Percentiles rank a stretch among this genome's conserved stretches.
phyloP scores from a whole-genome alignment of 163 green algal genomes.

The Volvox carteri region DNA sequence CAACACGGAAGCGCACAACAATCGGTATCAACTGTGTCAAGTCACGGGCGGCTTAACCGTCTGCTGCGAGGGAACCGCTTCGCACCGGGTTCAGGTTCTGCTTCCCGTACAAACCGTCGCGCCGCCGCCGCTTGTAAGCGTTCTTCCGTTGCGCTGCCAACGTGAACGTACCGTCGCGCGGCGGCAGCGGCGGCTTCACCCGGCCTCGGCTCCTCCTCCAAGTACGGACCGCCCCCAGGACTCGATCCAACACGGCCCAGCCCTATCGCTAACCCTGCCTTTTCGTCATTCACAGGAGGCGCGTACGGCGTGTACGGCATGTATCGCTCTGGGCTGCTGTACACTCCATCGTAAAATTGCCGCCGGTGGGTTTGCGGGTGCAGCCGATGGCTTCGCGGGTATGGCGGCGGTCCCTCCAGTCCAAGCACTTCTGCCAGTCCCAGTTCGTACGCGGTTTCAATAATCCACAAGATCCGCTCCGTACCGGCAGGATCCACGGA shows the following conservation, averaged over 20 bases:
- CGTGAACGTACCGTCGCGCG: not conserved
- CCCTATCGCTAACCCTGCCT: too few relatives aligned
- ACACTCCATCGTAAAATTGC: conserved; percentile 11
- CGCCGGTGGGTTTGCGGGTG: not conserved
- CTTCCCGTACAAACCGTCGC: not conserved
- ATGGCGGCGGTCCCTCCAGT: conserved; percentile 21
- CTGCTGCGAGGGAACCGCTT: not conserved
- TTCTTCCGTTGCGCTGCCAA: not conserved
- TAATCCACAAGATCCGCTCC: conserved; percentile 45
- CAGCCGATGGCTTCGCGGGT: conserved; percentile 10
- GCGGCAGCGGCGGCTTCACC: not conserved
- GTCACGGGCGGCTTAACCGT: not conserved
- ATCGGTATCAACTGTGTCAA: too few relatives aligned
- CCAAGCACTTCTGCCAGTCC: conserved; percentile 34
- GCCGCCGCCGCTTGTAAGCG: not conserved
- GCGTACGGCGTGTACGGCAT: not conserved
- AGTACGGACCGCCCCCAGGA: too few relatives aligned
- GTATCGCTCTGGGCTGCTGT: conserved; percentile 47
- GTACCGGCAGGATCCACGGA: not conserved
- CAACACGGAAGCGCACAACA: too few relatives aligned
- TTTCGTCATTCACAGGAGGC: not conserved
- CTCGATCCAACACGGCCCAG: too few relatives aligned
- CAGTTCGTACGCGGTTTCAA: conserved; percentile 50
- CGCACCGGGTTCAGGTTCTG: not conserved
- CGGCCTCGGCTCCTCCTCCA: too few relatives aligned